Base-by-base conservation (phyloP, 2,329 filamentous ascomycete genomes). In the Emmonsiellopsis sp. region DNA sequence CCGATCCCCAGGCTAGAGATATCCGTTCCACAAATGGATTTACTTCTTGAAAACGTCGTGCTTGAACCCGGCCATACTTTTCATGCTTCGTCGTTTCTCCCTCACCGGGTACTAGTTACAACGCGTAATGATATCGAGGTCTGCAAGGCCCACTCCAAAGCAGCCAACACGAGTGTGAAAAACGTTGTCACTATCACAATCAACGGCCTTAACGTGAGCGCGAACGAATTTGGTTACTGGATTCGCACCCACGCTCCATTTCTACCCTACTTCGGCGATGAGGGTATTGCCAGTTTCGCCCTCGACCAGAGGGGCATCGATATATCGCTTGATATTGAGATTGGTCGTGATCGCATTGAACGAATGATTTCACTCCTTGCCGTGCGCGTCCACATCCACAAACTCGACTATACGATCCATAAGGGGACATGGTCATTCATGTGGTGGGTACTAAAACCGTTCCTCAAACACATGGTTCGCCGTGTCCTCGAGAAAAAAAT, bases 1-100 rank as follows among this genome's bases (percentile, higher is more conserved):
- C 92, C 92, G 0, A 93, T 97, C 51, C 91, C 91, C 0, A 85
- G 92, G 4, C 71, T 96, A n/a, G 92, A 96, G 68, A 76, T 96
- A 5, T 86, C 88, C 0, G 86, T 85, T 3, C 91, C 90, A 0
- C 83, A 87, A 36, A 77, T 95, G 52, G 91, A 96, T 61, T 79
- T 97, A 5, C 74, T 97, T 1, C 74, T 97, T 2, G 92, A 97
- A 65, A 96, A 95, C 58, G 76, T 97, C 34, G 86, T 97, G 55
- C 77, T 97, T 34, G 88, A 96, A 64, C 92, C 92, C 0, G 92
- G 92, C 6, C 78, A 78, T 54, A 94, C 89, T 0, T 78, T 95
- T 62, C 92, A 95, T 66, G 75, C 85, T 57, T 88, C 86, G 2
- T 95, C 91, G 0, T 97, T 97, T 74, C 77, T 97, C 1, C 92